Base-by-base conservation (phyloP, 768 basidiomycete genomes). In the Pholiota molesta region DNA sequence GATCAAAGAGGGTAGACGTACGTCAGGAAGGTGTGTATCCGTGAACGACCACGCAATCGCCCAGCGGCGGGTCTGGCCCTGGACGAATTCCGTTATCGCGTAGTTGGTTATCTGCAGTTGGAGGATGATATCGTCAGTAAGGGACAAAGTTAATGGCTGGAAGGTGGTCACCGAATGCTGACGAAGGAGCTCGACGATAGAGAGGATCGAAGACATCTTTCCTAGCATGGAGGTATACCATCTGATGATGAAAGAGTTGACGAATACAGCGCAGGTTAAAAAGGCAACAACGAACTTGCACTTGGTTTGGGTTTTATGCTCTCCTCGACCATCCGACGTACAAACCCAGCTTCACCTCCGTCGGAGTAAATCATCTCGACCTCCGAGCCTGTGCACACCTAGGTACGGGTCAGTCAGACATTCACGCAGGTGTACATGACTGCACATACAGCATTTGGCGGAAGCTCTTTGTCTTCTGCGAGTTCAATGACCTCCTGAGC, bases 141-240 rank as follows among this genome's bases (percentile, higher is more conserved):
- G 54, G 11, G 9, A 6, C 28, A 10, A 26, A 9, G 47, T 11
- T 57, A n/a, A 26, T 7, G 28, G 26, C n/a, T 51, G 16, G 33
- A 29, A 26, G 16, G n/a, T 4, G 51, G 75, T 55, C 33, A 81
- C 83, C 5, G 65, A 60, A 54, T 68, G 69, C 14, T 73, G 65
- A 37, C 81, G 81, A 21, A 97, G 75, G 0, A 81, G 71, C 1
- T 77, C 76, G 0, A 94, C 84, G 7, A 98, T 74, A 3, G 83
- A 74, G 0, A 74, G 72, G 2, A 98, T 79, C 2, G 94, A 94
- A 0, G 91, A 84, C 73, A 90, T 78, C 68, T 94, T 97, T 3
- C 97, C 97, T 0, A 98, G 81, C 84, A 98, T 90, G 5, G 93
- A 94, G 0, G 96, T 95, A 68, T 88, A 98, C 97, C 96, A 98